Conservation (phyloP, 148 eudicot species). For the Fagopyrum homotropicum region DNA sequence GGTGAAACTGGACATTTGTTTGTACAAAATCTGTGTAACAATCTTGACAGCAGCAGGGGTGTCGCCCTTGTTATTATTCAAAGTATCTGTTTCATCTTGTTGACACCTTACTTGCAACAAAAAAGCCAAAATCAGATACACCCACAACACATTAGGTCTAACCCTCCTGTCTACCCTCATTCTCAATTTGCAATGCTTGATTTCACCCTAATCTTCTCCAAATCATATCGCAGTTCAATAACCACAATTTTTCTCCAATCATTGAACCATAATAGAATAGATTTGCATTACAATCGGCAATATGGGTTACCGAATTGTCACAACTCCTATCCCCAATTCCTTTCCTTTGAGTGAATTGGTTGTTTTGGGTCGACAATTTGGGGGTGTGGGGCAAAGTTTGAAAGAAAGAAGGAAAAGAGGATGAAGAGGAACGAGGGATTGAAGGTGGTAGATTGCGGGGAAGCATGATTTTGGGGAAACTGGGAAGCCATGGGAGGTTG, state of each 20-base stretch:
- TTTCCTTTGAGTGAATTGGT: neutral
- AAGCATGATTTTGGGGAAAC: slow-evolving; percentile 12
- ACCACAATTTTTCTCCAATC: neutral
- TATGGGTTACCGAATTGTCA: neutral
- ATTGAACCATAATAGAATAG: neutral
- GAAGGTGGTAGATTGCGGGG: neutral
- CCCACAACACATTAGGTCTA: slow-evolving; percentile 15
- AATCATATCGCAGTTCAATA: slow-evolving; percentile 8
- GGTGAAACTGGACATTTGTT: slow-evolving; percentile 49
- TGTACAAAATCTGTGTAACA: slow-evolving; percentile 38
- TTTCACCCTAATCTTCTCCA: slow-evolving; percentile 7
- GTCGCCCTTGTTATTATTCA: slow-evolving; percentile 5
- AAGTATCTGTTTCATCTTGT: slow-evolving; percentile 26
- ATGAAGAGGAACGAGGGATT: neutral
- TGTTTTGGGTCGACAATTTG: slow-evolving; percentile 12
- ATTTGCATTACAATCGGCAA: neutral
- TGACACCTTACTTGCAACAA: slow-evolving; percentile 26
- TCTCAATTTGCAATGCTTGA: slow-evolving; percentile 9
- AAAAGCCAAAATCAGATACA: slow-evolving; percentile 23
- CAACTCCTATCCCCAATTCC: neutral
- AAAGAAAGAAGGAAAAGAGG: neutral
- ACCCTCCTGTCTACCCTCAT: slow-evolving; percentile 31
- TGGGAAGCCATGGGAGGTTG: slow-evolving; percentile 16
- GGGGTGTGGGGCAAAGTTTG: neutral
- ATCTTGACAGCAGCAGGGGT: slow-evolving; percentile 27